These are phyloP conservation scores for Apiospora aurea DNA, from an alignment of 2,329 filamentous ascomycete species.

Conservation along the genomic window DNA sequence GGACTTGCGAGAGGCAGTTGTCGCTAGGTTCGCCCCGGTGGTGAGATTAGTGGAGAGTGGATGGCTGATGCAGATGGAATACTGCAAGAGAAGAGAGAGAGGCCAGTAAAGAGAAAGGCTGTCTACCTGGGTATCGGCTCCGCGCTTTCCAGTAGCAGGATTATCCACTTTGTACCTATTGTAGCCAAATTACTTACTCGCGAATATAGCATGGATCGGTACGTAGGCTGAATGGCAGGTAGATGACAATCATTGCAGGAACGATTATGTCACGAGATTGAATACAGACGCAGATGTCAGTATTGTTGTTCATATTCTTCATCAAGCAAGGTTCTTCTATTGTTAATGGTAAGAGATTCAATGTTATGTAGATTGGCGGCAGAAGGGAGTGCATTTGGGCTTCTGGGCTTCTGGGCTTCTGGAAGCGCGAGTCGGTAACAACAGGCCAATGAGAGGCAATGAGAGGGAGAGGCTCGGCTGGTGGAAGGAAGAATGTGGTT, in stretches of 20 bases:
- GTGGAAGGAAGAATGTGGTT: constrained; percentile 4
- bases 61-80: constrained; percentile 16
- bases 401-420: background rate
- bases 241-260: background rate
- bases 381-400: background rate
- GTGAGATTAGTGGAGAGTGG: constrained; percentile 23
- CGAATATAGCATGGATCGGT: background rate
- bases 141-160: background rate
- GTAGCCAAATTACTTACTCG: background rate
- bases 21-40: constrained; percentile 26
- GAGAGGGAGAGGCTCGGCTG: background rate
- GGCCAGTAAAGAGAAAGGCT: constrained; percentile 2
- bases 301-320: background rate
- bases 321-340: background rate
- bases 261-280: background rate
- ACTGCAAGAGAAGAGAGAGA: constrained; percentile 8
- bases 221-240: background rate
- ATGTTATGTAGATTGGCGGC: background rate
- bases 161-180: background rate
- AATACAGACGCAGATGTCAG: background rate
- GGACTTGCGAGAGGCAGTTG: constrained; percentile 23
- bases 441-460: constrained; percentile 7
- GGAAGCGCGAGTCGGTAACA: constrained; percentile 13
- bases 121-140: background rate
- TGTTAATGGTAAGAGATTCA: no score